Base-by-base conservation (phyloP, 768 basidiomycete genomes). In the Termitomyces bulborhizus region DNA sequence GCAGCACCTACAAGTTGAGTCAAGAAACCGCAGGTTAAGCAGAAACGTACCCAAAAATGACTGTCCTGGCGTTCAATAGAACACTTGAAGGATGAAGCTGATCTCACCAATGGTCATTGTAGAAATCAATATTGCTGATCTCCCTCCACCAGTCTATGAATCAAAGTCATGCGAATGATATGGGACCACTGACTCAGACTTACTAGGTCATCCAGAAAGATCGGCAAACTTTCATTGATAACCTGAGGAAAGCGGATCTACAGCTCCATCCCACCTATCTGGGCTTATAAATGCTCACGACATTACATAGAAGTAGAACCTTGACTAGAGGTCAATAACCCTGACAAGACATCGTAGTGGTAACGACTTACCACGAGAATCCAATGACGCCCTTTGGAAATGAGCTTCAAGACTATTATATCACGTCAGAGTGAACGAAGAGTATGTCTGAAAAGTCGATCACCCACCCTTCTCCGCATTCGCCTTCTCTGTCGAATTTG, bases 221-320 rank as follows among this genome's bases (percentile, higher is more conserved):
- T 90, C 32, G 88, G 88, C 54, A 93, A 77, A 69, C 85, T 86
- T 66, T 90, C 90, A 60, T 92, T 92, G 53, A 90, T 73, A 54
- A 91, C 81, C 89, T 90, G 66, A 24, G 29, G 50, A 31, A 39
- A 29, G 13, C 24, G 13, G 12, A 11, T 29, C 13, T 12, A 13
- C 15, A 16, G 4, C 39, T n/a, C 29, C 18, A 13, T 40, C 27
- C 11, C 6, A 27, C 4, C 27, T 29, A 15, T 44, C 15, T 18
- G 12, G n/a, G n/a, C 11, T 4, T 2, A 6, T 27, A 6, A 11
- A 18, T 12, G 71, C 88, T 53, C 63, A 89, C 88, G 54, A 97
- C 93, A 66, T 97, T 97, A 52, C 88, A 83, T 0, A 98, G 75
- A 2, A 98, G 78, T 2, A 98, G 77, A 3, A 93, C 89, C 89